These are phyloP conservation scores for Scheffersomyces parashehatae DNA, from an alignment of 1,139 yeast genomes.

Conservation along the genomic window DNA sequence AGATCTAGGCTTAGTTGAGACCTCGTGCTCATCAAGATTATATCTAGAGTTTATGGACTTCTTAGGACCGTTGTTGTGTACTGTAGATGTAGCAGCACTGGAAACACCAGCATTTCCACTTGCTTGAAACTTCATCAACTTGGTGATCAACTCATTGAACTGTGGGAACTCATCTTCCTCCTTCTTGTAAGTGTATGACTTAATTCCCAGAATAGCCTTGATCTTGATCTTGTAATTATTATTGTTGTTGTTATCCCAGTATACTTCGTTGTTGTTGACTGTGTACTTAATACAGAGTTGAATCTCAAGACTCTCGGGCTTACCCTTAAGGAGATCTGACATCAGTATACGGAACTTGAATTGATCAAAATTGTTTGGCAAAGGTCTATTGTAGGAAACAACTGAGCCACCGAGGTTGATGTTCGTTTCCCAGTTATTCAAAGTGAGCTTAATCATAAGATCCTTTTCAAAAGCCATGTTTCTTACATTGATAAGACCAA, in stretches of 20 bases:
- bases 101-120: constrained; percentile 4
- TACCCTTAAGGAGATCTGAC: constrained; percentile 18
- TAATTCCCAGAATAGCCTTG: constrained; percentile 16
- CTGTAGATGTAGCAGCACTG: constrained; percentile 6
- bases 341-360: constrained; percentile 39
- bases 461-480: constrained; percentile 43
- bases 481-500: constrained; percentile 36
- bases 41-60: constrained; percentile 13
- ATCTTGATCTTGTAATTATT: constrained; percentile 30
- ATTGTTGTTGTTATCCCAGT: constrained; percentile 24
- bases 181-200: constrained; percentile 14
- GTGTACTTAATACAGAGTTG: constrained; percentile 22
- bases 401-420: constrained; percentile 25
- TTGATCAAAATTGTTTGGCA: constrained; percentile 32
- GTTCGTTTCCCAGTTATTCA: constrained; percentile 39
- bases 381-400: constrained; percentile 24
- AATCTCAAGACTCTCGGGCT: constrained; percentile 10
- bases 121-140: constrained; percentile 13
- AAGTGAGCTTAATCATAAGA: constrained; percentile 36
- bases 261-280: constrained; percentile 13
- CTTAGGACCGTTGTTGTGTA: constrained; percentile 1
- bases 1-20: constrained; percentile 1
- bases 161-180: constrained; percentile 17
- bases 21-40: constrained; percentile 8
- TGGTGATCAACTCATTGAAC: constrained; percentile 27